A percentile compares a stretch with the other conserved stretches of the same genome.
These are phyloP conservation scores for Neurospora sp. DNA, from an alignment of 495 filamentous ascomycete species.

Conservation along the genomic window DNA sequence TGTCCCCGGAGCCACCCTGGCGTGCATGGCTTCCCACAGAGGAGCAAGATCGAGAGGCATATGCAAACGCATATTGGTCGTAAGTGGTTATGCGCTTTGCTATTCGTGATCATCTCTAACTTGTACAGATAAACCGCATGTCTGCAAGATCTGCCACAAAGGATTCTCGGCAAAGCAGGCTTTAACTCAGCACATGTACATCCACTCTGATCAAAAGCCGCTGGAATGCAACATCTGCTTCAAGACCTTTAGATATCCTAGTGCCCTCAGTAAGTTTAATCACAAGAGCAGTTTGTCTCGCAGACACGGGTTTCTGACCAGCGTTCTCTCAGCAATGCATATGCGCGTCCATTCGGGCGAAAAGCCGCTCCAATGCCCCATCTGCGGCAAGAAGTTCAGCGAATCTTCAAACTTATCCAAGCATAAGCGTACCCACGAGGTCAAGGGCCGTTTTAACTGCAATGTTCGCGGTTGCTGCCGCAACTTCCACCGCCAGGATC, in stretches of 20 bases:
- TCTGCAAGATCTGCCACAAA: constrained; percentile 42
- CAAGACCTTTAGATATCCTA: constrained; percentile 47
- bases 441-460: constrained; percentile 40
- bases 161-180: constrained; percentile 51
- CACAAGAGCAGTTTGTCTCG: background rate
- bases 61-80: constrained; percentile 53
- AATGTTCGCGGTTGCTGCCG: constrained; percentile 36
- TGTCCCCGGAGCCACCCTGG: constrained; percentile 30
- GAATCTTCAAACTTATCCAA: constrained; percentile 50
- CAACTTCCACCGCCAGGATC: constrained; percentile 47
- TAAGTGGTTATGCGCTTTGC: constrained; percentile 26
- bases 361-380: constrained; percentile 38
- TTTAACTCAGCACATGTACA: constrained; percentile 49
- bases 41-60: constrained; percentile 53
- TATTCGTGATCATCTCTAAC: background rate
- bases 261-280: constrained; percentile 40
- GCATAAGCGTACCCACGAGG: constrained; percentile 40
- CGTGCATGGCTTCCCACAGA: constrained; percentile 40
- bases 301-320: background rate
- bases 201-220: constrained; percentile 53
- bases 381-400: constrained; percentile 40
- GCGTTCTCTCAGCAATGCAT: constrained; percentile 38
- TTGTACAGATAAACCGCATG: constrained; percentile 44
- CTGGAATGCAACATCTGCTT: constrained; percentile 42
- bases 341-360: constrained; percentile 43